These are phyloP conservation scores for Pseudognaphalium luteoalbum DNA, from an alignment of 129 eudicot genomes.

Conservation along the genomic window DNA sequence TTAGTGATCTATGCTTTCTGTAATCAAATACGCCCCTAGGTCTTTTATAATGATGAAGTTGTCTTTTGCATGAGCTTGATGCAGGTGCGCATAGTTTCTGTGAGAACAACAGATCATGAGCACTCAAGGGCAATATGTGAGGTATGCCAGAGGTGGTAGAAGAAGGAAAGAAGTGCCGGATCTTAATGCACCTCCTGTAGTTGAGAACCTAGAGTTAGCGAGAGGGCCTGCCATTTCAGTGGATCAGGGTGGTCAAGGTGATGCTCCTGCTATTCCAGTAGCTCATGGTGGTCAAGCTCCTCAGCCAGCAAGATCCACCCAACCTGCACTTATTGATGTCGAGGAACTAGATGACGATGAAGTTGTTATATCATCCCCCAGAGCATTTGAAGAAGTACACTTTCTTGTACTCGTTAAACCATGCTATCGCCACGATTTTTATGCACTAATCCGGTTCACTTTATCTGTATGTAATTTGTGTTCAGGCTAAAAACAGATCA, in stretches of 20 bases:
- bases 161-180: conserved; percentile 51
- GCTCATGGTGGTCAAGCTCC: conserved; percentile 3
- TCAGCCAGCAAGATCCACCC: conserved; percentile 33
- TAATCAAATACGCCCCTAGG: neutral
- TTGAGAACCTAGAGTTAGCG: conserved; percentile 46
- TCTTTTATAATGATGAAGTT: neutral
- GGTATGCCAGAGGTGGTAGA: conserved; percentile 40
- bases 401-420: conserved; percentile 9
- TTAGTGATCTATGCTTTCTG: no score
- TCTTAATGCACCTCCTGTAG: conserved; percentile 58
- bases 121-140: conserved; percentile 37
- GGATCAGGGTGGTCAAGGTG: conserved; percentile 32
- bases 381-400: conserved; percentile 73
- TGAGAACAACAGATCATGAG: conserved; percentile 47
- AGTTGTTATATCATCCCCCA: conserved; percentile 70
- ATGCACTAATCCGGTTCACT: neutral
- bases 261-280: conserved; percentile 12
- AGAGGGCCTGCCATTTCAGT: conserved; percentile 34
- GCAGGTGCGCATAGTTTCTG: neutral
- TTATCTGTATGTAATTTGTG: conserved; percentile 2
- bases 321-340: conserved; percentile 55
- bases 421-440: neutral
- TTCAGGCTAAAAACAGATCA: conserved; percentile 68
- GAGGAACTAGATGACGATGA: conserved; percentile 80
- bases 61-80: neutral